Evolutionary conservation across 1,284 basidiomycete genomes (phyloP), one percentile per base, ranked within the genome.

Genomic region (Sanghuangporus weigelae): DNA sequence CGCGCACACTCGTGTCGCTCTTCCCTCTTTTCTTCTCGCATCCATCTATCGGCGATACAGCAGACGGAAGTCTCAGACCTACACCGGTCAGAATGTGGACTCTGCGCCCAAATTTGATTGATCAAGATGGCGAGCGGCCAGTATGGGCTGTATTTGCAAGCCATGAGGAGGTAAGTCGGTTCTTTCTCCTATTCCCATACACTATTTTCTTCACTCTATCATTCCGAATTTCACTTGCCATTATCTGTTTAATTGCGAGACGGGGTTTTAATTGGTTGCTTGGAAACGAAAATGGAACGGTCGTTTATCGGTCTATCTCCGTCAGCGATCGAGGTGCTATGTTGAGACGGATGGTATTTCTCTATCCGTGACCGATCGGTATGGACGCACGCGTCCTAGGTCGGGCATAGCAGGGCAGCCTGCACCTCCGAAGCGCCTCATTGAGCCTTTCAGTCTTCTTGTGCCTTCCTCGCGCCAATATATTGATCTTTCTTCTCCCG

Each of bases 81-180:
- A 44, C 63, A 10, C 67, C 69, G 23, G 59, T 63, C 7, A 58
- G 62, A 36, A 62, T 68, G 46, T 70, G 69, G 69, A 63, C 63
- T 8, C 50, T 70, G 19, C 68, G 66, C 23, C 7, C 8, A 7
- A 50, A 44, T 21, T 16, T 44, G 14, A n/a, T 50, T 14, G 68
- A 68, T 21, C 65, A 68, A 16, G 67, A 62, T 57, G 67, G 67
- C 14, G 68, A 67, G 7, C 48, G 56, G n/a, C 64, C 64, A 1
- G 64, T 68, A 23, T 70, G 69, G 69, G 67, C 63, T 46, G 69
- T 70, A 2, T 70, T 70, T 51, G 57, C 62, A 36, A 66, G 65
- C 38, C 69, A 70, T 53, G 67, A 70, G 51, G 67, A 70, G 66
- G 69, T 69, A 26, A 1, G 66, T 48, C 10, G 8, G 14, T 14